phyloP scores from a whole-genome alignment of 495 filamentous ascomycete genomes.

The Penicillium malachiteum region DNA sequence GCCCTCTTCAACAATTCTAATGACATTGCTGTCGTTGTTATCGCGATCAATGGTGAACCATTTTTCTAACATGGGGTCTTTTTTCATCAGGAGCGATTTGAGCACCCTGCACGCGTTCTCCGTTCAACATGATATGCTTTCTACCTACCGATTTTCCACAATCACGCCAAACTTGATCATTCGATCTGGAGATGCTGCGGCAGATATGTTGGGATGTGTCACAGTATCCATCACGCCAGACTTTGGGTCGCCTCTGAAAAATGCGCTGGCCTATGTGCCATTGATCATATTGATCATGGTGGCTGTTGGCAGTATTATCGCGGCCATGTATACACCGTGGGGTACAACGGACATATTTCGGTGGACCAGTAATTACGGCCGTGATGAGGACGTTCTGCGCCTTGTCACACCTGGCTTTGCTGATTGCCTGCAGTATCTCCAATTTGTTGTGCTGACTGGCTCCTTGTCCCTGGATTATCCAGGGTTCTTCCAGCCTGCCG shows the following conservation, averaged over 20 bases:
- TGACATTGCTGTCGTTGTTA: background rate
- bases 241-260: constrained; percentile 61
- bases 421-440: constrained; percentile 95
- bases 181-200: constrained; percentile 65
- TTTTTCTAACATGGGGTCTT: background rate
- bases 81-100: constrained; percentile 44
- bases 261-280: constrained; percentile 74
- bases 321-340: constrained; percentile 90
- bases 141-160: constrained; percentile 81
- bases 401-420: constrained; percentile 95
- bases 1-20: background rate
- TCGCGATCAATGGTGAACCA: background rate
- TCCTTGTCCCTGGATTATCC: constrained; percentile 84
- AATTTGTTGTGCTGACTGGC: constrained; percentile 87
- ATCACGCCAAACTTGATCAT: constrained; percentile 68
- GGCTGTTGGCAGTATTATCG: constrained; percentile 75
- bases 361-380: constrained; percentile 94
- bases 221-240: constrained; percentile 79
- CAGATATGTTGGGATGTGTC: constrained; percentile 72
- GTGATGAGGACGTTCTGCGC: constrained; percentile 87
- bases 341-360: constrained; percentile 84
- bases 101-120: constrained; percentile 66
- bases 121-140: constrained; percentile 73
- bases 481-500: constrained; percentile 88
- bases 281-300: constrained; percentile 75